Evolutionary conservation across 306 rosid species (phyloP), one percentile per base, ranked within the genome.

Genomic region (Dalbergia oliveri): DNA sequence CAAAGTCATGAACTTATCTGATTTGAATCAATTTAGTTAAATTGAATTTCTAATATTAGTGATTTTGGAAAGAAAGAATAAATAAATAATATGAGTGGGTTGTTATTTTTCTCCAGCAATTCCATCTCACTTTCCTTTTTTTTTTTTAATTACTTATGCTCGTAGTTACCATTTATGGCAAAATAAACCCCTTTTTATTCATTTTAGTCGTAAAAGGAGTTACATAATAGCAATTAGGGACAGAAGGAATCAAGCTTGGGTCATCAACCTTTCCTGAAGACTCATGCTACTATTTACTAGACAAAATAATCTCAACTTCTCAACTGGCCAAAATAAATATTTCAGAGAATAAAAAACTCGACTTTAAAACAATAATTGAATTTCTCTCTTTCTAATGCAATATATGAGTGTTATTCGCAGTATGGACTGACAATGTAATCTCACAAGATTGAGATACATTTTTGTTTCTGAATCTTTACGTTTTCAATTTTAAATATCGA

Each of bases 301-400:
- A 21, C 39, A 53, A 13, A 34, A 54, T 54, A n/a, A 41, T 21
- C 23, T 21, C 23, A 21, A 21, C 0, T 21, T 12, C 43, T 61
- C 62, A 5, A 70, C n/a, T 34, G 49, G 64, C 59, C 31, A 44
- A 72, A 58, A 57, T 37, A 45, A 9, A 53, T 1, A 53, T 53
- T 53, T 54, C 66, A 18, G 37, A 35, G 39, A 6, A 6, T 4
- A 6, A 54, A 44, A n/a, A 3, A 19, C 50, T 9, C 31, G 23
- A 11, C 3, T 51, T 15, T 35, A 58, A 41, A 58, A 1, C 13
- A 33, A 33, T 13, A 12, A 49, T 16, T n/a, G 8, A n/a, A 37
- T 43, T 43, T 31, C 23, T 73, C 57, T 21, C 57, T 41, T 59
- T 57, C 39, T 73, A 21, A 41, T 73, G 41, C 66, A 41, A 21